A percentile compares a stretch with the other conserved stretches of the same genome.
Evolutionary conservation across 2,329 filamentous ascomycete genomes (phyloP).

Genomic region (Cercospora nicotianae): DNA sequence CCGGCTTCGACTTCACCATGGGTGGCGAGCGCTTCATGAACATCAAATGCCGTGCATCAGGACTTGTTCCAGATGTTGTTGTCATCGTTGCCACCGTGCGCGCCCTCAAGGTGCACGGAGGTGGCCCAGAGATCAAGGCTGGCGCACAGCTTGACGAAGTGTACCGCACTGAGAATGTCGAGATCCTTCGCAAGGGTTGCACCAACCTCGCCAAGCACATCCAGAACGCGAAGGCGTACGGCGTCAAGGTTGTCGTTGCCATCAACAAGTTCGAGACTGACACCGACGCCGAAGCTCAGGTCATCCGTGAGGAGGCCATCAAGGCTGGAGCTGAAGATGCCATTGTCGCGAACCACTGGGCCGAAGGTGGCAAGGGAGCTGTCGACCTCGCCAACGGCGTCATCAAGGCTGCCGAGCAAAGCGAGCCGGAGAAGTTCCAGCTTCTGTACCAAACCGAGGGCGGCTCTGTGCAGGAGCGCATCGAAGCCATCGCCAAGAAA

Average conservation of each 20-base stretch:
- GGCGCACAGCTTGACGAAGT: conserved; percentile 82
- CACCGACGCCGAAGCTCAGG: conserved; percentile 84
- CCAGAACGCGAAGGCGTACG: conserved; percentile 81
- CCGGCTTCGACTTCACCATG: conserved; percentile 99
- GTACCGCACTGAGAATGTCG: conserved; percentile 91
- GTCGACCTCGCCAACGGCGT: conserved; percentile 85
- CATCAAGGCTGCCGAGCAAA: conserved; percentile 76
- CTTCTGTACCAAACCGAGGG: conserved; percentile 81
- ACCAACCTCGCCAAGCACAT: conserved; percentile 97
- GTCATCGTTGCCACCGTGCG: conserved; percentile 94
- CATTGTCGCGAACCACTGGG: conserved; percentile 94
- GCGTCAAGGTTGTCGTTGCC: conserved; percentile 90
- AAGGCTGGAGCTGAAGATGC: conserved; percentile 92
- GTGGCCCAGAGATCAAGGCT: conserved; percentile 87
- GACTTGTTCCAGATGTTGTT: conserved; percentile 87
- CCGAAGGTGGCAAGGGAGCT: conserved; percentile 87
- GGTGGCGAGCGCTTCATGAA: conserved; percentile 99
- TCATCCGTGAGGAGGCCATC: conserved; percentile 86
- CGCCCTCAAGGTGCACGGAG: conserved; percentile 94
- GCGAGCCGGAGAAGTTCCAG: conserved; percentile 74
- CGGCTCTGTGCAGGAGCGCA: conserved; percentile 74
- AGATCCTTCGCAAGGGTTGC: conserved; percentile 84
- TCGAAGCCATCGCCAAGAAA: conserved; percentile 82
- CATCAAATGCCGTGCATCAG: conserved; percentile 97
- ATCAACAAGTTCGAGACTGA: conserved; percentile 97